phyloP scores from a whole-genome alignment of 306 rosid genomes.

The Quercus robur region DNA sequence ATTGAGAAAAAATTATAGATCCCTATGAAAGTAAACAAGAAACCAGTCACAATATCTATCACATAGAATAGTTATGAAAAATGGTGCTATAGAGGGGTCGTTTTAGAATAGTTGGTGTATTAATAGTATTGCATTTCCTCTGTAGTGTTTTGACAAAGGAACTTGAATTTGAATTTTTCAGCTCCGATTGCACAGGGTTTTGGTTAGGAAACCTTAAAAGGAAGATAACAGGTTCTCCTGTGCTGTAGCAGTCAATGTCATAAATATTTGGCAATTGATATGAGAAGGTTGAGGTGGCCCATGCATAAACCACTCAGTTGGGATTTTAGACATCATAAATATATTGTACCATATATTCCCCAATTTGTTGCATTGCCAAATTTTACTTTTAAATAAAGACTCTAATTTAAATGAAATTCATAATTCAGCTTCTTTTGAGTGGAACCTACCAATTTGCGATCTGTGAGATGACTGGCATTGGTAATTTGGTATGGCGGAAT shows the following conservation, averaged over 20 bases:
- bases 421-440: no score
- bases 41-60: no score
- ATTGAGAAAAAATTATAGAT: no score
- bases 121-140: no score
- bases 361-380: neutral
- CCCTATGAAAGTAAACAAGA: no score
- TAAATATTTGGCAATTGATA: neutral
- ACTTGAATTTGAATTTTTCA: conserved; percentile 1
- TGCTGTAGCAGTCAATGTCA: conserved; percentile 35
- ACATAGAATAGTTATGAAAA: no score
- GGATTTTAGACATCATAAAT: neutral
- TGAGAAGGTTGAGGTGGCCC: neutral
- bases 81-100: no score
- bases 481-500: neutral
- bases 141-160: neutral
- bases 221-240: conserved; percentile 21
- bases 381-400: neutral
- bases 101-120: no score
- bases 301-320: no score
- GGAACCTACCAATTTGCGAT: neutral
- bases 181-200: neutral
- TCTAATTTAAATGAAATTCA: no score
- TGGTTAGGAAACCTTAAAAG: conserved; percentile 52
- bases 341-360: neutral
- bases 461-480: neutral